Conservation (phyloP, 805 yeast species). For the Candida caryicola region DNA sequence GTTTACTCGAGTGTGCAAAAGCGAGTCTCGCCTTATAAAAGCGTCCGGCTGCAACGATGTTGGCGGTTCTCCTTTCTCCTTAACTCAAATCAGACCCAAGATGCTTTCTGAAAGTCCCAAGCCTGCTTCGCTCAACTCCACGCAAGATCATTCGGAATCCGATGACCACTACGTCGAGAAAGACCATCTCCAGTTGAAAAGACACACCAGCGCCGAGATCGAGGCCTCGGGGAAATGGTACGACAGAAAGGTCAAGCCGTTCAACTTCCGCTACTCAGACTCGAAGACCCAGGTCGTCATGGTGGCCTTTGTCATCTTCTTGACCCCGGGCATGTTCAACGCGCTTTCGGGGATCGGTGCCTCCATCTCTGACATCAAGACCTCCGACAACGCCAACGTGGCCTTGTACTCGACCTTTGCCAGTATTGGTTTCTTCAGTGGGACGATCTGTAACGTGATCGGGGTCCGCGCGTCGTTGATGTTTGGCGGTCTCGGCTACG, state of each 20-base stretch:
- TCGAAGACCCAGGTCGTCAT: conserved; percentile 43
- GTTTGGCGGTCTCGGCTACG: conserved; percentile 56
- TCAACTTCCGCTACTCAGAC: conserved; percentile 29
- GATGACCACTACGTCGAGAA: conserved; percentile 5
- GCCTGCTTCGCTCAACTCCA: neutral
- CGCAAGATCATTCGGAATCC: neutral
- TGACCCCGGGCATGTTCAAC: conserved; percentile 53
- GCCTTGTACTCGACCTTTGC: conserved; percentile 57
- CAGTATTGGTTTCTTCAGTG: conserved; percentile 54
- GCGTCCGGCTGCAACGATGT: no score
- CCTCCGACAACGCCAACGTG: conserved; percentile 48
- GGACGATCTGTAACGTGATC: conserved; percentile 49
- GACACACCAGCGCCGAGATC: conserved; percentile 27
- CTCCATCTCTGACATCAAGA: conserved; percentile 35
- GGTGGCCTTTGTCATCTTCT: conserved; percentile 45
- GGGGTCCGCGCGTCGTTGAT: conserved; percentile 46
- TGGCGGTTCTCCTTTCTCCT: no score
- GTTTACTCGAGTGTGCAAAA: no score
- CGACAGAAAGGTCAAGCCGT: conserved; percentile 18
- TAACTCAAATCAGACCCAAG: no score
- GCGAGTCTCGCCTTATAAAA: no score
- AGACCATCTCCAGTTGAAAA: conserved; percentile 19
- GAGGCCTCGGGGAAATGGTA: conserved; percentile 42
- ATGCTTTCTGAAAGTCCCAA: neutral
- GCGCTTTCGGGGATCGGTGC: conserved; percentile 51